These are phyloP conservation scores for Nidula niveotomentosa DNA, from an alignment of 1,284 basidiomycete genomes.

Conservation along the genomic window DNA sequence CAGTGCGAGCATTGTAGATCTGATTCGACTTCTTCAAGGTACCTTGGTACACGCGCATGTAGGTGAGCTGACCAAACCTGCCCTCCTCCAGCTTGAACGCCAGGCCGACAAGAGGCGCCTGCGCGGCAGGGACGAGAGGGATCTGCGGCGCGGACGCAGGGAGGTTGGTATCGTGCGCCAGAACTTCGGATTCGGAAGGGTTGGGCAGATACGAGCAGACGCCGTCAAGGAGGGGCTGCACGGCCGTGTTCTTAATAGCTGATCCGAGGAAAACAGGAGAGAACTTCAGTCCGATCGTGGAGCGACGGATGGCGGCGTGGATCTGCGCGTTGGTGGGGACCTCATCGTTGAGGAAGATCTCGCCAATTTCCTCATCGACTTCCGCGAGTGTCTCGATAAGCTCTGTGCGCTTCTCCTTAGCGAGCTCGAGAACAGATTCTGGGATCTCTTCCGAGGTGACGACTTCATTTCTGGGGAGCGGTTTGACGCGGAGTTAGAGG, in stretches of 20 bases:
- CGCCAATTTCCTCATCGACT: slow-evolving; percentile 93
- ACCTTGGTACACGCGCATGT: slow-evolving; percentile 99
- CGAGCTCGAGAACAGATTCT: slow-evolving; percentile 67
- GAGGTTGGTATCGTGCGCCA: slow-evolving; percentile 83
- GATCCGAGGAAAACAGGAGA: slow-evolving; percentile 97
- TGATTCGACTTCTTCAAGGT: slow-evolving; percentile 82
- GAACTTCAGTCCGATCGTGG: slow-evolving; percentile 89
- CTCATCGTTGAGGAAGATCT: slow-evolving; percentile 89
- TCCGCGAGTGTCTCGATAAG: slow-evolving; percentile 96
- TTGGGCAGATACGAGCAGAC: slow-evolving; percentile 95
- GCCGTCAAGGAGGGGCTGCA: slow-evolving; percentile 94
- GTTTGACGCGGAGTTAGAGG: not conserved
- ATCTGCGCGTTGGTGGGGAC: slow-evolving; percentile 76
- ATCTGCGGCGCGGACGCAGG: slow-evolving; percentile 70
- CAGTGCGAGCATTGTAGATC: slow-evolving; percentile 94
- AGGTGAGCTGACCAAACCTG: slow-evolving; percentile 96
- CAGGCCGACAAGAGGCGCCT: slow-evolving; percentile 89
- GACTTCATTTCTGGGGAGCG: slow-evolving; percentile 60
- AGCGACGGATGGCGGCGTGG: slow-evolving; percentile 83
- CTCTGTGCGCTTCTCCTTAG: slow-evolving; percentile 83
- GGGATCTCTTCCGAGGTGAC: slow-evolving; percentile 93
- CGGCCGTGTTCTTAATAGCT: slow-evolving; percentile 97
- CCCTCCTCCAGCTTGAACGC: slow-evolving; percentile 99
- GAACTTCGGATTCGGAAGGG: slow-evolving; percentile 79
- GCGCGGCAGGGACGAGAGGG: slow-evolving; percentile 75